Percentiles rank a stretch among this genome's conserved stretches.
Conservation (phyloP, 2,329 filamentous ascomycete genomes). For the Xylariaceae sp. region DNA sequence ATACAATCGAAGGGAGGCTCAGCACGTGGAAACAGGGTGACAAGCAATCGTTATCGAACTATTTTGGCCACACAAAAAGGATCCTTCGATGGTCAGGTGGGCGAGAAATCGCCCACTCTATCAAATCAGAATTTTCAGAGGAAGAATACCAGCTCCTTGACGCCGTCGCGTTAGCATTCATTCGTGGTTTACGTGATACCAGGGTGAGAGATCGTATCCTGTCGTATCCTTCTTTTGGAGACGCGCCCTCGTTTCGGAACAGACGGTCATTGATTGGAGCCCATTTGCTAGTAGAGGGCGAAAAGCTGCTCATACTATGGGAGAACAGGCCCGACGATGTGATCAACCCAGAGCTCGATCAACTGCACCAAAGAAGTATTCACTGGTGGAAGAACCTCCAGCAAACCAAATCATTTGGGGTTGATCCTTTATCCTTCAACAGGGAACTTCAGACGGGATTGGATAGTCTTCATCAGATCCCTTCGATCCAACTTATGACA, state of each 20-base stretch:
- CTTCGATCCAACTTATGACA: slow-evolving; percentile 48
- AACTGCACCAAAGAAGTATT: slow-evolving; percentile 33
- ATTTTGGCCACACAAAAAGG: slow-evolving; percentile 46
- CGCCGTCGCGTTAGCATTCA: slow-evolving; percentile 48
- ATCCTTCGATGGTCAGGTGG: slow-evolving; percentile 44
- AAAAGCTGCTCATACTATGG: slow-evolving; percentile 46
- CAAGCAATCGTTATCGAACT: slow-evolving; percentile 39
- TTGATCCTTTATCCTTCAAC: slow-evolving; percentile 46
- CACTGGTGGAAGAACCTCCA: slow-evolving; percentile 43
- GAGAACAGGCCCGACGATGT: slow-evolving; percentile 30
- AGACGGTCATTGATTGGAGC: slow-evolving; percentile 51
- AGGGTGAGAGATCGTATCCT: slow-evolving; percentile 41
- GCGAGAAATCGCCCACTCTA: slow-evolving; percentile 47
- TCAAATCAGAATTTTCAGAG: slow-evolving; percentile 35
- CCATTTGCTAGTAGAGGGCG: slow-evolving; percentile 52
- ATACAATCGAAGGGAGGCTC: slow-evolving; percentile 14
- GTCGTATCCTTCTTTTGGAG: slow-evolving; percentile 43
- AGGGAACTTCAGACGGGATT: slow-evolving; percentile 47
- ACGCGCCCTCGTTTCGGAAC: slow-evolving; percentile 22
- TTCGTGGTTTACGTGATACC: slow-evolving; percentile 47
- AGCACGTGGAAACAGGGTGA: slow-evolving; percentile 36
- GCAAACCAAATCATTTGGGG: slow-evolving; percentile 33
- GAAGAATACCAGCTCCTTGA: slow-evolving; percentile 47
- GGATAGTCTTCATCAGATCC: slow-evolving; percentile 46
- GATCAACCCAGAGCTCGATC: slow-evolving; percentile 31